Conservation (phyloP, 2,329 filamentous ascomycete species). For the Aspergillus pseudonomiae region DNA sequence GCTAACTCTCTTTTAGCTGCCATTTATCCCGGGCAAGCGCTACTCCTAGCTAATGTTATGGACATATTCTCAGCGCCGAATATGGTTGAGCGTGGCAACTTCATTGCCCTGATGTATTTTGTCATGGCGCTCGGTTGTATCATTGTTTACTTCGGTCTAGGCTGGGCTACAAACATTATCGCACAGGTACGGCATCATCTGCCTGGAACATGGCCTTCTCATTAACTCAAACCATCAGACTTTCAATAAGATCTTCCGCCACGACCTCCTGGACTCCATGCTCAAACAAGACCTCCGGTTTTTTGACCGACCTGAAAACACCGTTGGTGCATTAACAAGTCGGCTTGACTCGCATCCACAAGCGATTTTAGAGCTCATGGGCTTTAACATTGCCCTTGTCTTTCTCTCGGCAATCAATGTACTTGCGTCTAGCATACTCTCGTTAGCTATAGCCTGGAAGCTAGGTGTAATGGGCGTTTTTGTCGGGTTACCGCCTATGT, state of each 20-base stretch:
- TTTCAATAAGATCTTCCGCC: neutral
- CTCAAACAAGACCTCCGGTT: conserved; percentile 35
- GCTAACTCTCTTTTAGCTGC: neutral
- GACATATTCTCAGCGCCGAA: neutral
- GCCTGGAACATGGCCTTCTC: conserved; percentile 15
- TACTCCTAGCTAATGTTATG: conserved; percentile 8
- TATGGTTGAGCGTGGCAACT: conserved; percentile 37
- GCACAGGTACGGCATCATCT: conserved; percentile 26
- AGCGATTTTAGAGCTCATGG: conserved; percentile 48
- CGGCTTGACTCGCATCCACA: conserved; percentile 42
- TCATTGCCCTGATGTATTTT: conserved; percentile 52
- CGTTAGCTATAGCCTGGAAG: conserved; percentile 54
- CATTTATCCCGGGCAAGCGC: neutral
- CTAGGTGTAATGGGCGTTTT: conserved; percentile 53
- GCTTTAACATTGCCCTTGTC: conserved; percentile 53
- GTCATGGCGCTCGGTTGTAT: conserved; percentile 42
- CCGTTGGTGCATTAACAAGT: conserved; percentile 31
- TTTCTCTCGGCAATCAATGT: conserved; percentile 53
- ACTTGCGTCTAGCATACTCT: conserved; percentile 50
- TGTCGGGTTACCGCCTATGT: conserved; percentile 50
- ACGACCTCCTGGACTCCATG: conserved; percentile 19
- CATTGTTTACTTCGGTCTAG: conserved; percentile 33
- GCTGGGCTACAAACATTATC: conserved; percentile 33
- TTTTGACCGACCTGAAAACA: conserved; percentile 36
- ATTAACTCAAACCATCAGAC: neutral